These are phyloP conservation scores for Phycomyces blakesleeanus DNA, from an alignment of 192 early-diverging fungal genomes.

Conservation along the genomic window DNA sequence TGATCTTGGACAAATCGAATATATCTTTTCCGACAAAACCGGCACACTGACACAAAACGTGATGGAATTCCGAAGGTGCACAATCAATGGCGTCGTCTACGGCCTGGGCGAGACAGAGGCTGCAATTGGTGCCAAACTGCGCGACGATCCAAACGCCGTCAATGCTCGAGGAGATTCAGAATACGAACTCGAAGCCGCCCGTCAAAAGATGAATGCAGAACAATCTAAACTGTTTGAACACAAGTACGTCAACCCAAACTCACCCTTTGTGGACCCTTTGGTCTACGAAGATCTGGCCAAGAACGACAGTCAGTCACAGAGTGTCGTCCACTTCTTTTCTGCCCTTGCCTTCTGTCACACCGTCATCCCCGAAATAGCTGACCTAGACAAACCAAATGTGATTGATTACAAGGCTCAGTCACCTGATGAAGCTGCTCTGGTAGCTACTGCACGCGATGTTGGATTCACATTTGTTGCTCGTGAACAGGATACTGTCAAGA, in stretches of 20 bases:
- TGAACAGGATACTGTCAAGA: conserved; percentile 61
- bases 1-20: conserved; percentile 77
- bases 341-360: conserved; percentile 65
- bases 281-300: conserved; percentile 16
- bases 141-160: conserved; percentile 5
- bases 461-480: conserved; percentile 81
- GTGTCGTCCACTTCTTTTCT: conserved; percentile 49
- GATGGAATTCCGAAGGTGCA: conserved; percentile 76
- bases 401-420: conserved; percentile 89
- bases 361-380: conserved; percentile 50
- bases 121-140: conserved; percentile 37
- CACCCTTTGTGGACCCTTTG: conserved; percentile 66
- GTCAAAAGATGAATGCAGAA: conserved; percentile 53
- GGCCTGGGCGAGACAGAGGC: conserved; percentile 55
- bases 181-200: conserved; percentile 35
- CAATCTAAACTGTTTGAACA: conserved; percentile 54
- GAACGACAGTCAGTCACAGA: conserved; percentile 20
- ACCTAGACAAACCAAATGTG: conserved; percentile 42
- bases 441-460: conserved; percentile 77
- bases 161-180: background rate
- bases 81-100: conserved; percentile 57
- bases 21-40: conserved; percentile 82
- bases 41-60: conserved; percentile 76
- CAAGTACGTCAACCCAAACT: conserved; percentile 56
- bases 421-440: conserved; percentile 92